A percentile compares a stretch with the other conserved stretches of the same genome.
Conservation (phyloP, 2,329 filamentous ascomycete species). For the Hypoxylon sp. region DNA sequence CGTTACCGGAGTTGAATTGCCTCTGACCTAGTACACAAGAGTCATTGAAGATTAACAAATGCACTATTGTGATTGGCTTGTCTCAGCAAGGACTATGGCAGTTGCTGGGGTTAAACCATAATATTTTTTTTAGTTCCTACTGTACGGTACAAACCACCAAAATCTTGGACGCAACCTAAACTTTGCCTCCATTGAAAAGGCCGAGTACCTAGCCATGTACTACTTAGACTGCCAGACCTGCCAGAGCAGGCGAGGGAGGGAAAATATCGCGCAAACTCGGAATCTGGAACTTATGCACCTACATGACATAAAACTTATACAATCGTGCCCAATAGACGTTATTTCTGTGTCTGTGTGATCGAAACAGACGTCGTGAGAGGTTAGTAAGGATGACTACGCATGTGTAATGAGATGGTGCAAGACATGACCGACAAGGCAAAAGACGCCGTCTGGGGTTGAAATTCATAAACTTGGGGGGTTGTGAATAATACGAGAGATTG, state of each 20-base stretch:
- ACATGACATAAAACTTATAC: conserved; percentile 37
- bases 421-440: conserved; percentile 4
- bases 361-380: conserved; percentile 35
- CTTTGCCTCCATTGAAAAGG: conserved; percentile 20
- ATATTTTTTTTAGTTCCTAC: conserved; percentile 19
- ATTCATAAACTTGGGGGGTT: conserved; percentile 20
- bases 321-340: conserved; percentile 39
- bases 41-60: conserved; percentile 52
- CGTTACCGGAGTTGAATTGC: conserved; percentile 50
- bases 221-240: no score
- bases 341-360: conserved; percentile 43
- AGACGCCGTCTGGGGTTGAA: conserved; percentile 16
- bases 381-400: conserved; percentile 28
- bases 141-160: conserved; percentile 15
- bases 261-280: conserved; percentile 50
- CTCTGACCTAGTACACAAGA: conserved; percentile 38
- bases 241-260: conserved; percentile 19
- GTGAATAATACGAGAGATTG: conserved; percentile 21
- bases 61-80: conserved; percentile 50
- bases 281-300: conserved; percentile 38
- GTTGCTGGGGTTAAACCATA: conserved; percentile 31
- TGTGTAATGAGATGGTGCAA: conserved; percentile 28
- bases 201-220: background rate
- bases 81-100: conserved; percentile 43
- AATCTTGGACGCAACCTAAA: conserved; percentile 37